Evolutionary conservation across 352 stramenopile species (phyloP), one percentile per base, ranked within the genome.

Genomic region (Pythium volutum): DNA sequence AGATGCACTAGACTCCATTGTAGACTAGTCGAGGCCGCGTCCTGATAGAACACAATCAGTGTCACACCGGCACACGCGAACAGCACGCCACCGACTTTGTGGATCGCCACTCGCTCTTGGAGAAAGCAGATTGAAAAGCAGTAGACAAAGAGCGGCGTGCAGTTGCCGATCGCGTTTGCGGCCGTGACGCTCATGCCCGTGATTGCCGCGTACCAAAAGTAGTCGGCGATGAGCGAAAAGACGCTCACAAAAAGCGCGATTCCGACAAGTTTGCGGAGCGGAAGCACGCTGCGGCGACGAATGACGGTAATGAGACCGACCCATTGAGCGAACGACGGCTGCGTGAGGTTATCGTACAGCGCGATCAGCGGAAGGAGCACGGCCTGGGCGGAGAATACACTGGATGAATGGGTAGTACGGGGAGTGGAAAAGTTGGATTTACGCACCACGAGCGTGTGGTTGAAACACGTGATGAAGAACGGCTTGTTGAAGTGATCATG

Each of bases 51-150:
- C 25, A 84, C 64, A 20, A 87, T 64, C 33, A 83, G 58, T 36
- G 61, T 76, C 26, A 83, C 76, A 14, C 76, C 76, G 9, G 59
- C 67, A 41, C 83, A 75, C 22, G 74, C 74, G 29, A 64, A 53
- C 20, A 80, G 47, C 2, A 87, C 77, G 2, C 75, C 74, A 16
- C 56, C 63, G 16, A 84, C 43, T 43, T 85, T 84, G 23, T 61
- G 56, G 11, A 70, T n/a, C n/a, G 62, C 62, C 27, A 76, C 22
- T 31, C 69, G 56, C 47, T 88, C 78, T 46, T 69, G 58, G 41
- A 88, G 46, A 3, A 84, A 74, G 59, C 76, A 88, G 43, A 88
- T 73, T 11, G 78, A 88, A 54, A 88, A 88, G 63, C 71, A 84
- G 67, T 84, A 88, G 8, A 88, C 78, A 54, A 88, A 85, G 10